Conservation (phyloP, 371 early-diverging fungal genomes). For the Mucor irregularis region DNA sequence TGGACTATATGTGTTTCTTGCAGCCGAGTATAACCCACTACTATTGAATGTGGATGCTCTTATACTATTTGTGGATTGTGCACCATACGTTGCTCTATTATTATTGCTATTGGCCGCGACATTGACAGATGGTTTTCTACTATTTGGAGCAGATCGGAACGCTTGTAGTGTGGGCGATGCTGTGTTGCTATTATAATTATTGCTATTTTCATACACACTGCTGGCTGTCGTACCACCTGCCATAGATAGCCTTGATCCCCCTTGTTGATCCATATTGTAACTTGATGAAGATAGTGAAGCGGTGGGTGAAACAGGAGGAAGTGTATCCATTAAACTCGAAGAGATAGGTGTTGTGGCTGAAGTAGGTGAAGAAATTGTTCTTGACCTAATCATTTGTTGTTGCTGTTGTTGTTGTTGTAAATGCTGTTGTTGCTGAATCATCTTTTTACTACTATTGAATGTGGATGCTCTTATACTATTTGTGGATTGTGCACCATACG, state of each 20-base stretch:
- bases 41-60: constrained; percentile 2
- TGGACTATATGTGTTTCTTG: constrained; percentile 11
- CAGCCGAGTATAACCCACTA: background rate
- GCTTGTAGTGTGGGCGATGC: constrained; percentile 17
- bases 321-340: constrained; percentile 3
- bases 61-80: background rate
- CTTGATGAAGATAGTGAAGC: constrained; percentile 25
- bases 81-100: background rate
- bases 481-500: background rate
- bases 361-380: constrained; percentile 30
- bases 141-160: background rate
- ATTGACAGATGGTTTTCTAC: constrained; percentile 15
- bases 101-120: no score
- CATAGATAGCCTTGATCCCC: background rate
- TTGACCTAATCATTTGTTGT: constrained; percentile 10
- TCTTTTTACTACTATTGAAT: constrained; percentile 23
- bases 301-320: constrained; percentile 14
- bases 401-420: constrained; percentile 20
- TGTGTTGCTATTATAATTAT: constrained; percentile 6
- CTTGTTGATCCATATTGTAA: constrained; percentile 2
- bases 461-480: background rate
- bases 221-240: background rate
- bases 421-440: constrained; percentile 36
- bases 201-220: no score
- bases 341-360: constrained; percentile 10